Evolutionary conservation across 2,329 filamentous ascomycete species (phyloP).

Genomic region (Colletotrichum somersetense): DNA sequence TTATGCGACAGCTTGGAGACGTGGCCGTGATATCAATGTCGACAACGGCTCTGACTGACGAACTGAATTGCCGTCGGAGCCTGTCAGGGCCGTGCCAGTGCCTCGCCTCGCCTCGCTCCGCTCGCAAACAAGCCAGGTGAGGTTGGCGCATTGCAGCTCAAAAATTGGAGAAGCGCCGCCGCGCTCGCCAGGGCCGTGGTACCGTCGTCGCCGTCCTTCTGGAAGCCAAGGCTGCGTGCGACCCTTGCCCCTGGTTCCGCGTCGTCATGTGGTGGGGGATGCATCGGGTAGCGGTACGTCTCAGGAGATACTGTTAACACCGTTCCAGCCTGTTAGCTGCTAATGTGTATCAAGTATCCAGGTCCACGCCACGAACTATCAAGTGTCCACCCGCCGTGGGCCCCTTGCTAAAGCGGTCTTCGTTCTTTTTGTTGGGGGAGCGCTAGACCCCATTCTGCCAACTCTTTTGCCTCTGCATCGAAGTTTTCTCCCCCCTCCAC

Average conservation of each 20-base stretch:
- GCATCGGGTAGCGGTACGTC: slow-evolving; percentile 6
- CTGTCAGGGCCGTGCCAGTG: slow-evolving; percentile 10
- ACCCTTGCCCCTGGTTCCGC: slow-evolving; percentile 29
- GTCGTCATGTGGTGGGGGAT: slow-evolving; percentile 6
- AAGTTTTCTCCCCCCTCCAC: slow-evolving; percentile 12
- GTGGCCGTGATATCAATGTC: background rate
- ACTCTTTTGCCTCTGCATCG: slow-evolving; percentile 16
- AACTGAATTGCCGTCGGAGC: slow-evolving; percentile 9
- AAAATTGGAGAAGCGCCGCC: slow-evolving; percentile 7
- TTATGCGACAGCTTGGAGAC: slow-evolving; percentile 24
- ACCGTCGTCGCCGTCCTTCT: slow-evolving; percentile 24
- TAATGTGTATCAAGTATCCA: slow-evolving; percentile 22
- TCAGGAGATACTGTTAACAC: background rate
- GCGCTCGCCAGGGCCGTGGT: background rate
- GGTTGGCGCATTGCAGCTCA: slow-evolving; percentile 11
- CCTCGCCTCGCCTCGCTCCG: background rate
- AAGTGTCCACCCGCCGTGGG: slow-evolving; percentile 23
- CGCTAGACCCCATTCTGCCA: slow-evolving; percentile 30
- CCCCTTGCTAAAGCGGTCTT: slow-evolving; percentile 25
- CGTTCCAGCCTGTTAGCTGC: rapidly evolving
- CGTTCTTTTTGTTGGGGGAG: slow-evolving; percentile 41
- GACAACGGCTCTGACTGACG: background rate
- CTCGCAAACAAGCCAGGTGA: background rate
- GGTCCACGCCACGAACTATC: slow-evolving; percentile 25
- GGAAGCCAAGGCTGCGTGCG: slow-evolving; percentile 26